A percentile compares a stretch with the other conserved stretches of the same genome.
Conservation (phyloP, 331 rosid species). For the Pyracantha coccinea region DNA sequence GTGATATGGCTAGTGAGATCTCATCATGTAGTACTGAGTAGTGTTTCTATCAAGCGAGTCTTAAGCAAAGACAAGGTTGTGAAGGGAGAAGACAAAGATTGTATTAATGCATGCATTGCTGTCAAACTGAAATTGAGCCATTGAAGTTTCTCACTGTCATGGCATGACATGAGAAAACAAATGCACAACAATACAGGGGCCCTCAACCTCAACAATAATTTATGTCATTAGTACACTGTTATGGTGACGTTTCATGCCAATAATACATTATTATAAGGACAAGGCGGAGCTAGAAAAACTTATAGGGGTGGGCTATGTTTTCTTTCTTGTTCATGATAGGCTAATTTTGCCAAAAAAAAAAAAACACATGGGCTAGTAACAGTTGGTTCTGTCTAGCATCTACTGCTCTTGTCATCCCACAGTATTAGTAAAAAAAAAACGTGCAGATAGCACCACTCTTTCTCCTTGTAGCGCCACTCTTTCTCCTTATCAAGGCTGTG, state of each 20-base stretch:
- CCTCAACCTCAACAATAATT: neutral
- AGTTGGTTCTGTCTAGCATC: too few species aligned
- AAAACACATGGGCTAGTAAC: too few species aligned
- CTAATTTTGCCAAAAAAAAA: neutral
- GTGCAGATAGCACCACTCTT: too few species aligned
- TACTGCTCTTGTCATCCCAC: too few species aligned
- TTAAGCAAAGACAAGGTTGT: neutral
- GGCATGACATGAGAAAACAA: slow-evolving; percentile 15
- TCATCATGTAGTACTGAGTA: neutral
- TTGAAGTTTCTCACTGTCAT: slow-evolving; percentile 24
- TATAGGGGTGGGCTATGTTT: neutral
- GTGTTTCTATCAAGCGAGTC: neutral
- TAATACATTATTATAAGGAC: too few species aligned
- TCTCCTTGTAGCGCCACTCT: too few species aligned
- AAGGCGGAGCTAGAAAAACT: neutral
- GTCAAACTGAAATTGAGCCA: slow-evolving; percentile 22
- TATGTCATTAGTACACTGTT: neutral
- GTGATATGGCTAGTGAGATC: neutral
- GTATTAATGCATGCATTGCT: slow-evolving; percentile 7
- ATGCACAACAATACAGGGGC: slow-evolving; percentile 6
- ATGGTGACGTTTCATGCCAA: too few species aligned
- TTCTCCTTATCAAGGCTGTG: neutral
- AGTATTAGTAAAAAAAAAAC: too few species aligned
- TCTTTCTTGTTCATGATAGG: neutral
- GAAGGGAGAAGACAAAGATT: slow-evolving; percentile 23